phyloP scores from a whole-genome alignment of 2,329 filamentous ascomycete species.

The Didymella lethalis region DNA sequence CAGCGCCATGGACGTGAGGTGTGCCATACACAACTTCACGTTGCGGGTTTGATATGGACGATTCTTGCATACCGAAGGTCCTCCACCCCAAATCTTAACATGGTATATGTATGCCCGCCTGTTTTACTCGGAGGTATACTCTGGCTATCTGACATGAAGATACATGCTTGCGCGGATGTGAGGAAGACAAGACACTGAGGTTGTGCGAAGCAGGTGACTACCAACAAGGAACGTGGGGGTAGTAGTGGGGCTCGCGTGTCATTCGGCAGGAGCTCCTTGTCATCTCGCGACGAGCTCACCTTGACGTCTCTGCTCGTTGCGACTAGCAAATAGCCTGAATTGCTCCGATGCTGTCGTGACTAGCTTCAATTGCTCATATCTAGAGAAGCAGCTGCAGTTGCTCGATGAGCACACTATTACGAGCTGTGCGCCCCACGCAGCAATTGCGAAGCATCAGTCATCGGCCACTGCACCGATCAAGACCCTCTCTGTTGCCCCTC shows the following conservation, averaged over 20 bases:
- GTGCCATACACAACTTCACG: conserved; percentile 5
- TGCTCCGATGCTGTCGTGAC: background rate
- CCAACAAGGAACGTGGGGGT: conserved; percentile 12
- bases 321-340: conserved; percentile 18
- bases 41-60: background rate
- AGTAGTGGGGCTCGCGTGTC: conserved; percentile 9
- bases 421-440: conserved; percentile 22
- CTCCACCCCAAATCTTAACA: background rate
- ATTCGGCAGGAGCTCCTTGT: conserved; percentile 12
- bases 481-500: conserved; percentile 11
- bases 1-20: conserved; percentile 9
- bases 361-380: conserved; percentile 5
- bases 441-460: conserved; percentile 41
- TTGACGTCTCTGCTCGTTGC: conserved; percentile 15
- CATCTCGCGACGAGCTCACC: conserved; percentile 12
- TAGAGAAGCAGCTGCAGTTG: background rate
- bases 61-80: background rate
- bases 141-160: background rate
- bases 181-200: background rate
- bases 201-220: background rate
- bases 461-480: conserved; percentile 29
- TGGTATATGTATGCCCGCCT: background rate
- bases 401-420: conserved; percentile 14
- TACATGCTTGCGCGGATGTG: background rate
- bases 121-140: too few relatives aligned